Evolutionary conservation across 768 basidiomycete species (phyloP).

Genomic region (Russula earlei): DNA sequence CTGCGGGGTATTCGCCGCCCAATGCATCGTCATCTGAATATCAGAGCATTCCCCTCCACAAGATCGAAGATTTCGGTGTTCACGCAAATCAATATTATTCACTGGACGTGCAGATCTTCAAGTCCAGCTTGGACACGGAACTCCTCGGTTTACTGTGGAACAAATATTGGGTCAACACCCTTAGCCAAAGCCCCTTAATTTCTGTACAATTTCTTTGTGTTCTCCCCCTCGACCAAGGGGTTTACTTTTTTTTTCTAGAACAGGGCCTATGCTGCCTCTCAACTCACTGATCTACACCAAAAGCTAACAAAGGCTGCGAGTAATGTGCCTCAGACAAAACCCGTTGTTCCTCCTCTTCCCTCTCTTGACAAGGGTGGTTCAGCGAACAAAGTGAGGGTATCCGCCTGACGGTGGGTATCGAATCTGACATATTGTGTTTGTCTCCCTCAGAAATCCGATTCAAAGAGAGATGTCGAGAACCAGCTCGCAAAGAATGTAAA

Average conservation of each 20-base stretch:
- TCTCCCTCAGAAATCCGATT: constrained; percentile 45
- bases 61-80: constrained; percentile 99
- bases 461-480: constrained; percentile 77
- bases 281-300: constrained; percentile 81
- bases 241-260: constrained; percentile 47
- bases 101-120: constrained; percentile 92
- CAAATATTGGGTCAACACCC: constrained; percentile 98
- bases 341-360: constrained; percentile 37
- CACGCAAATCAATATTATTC: constrained; percentile 96
- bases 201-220: constrained; percentile 45
- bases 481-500: constrained; percentile 82
- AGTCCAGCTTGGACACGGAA: constrained; percentile 79
- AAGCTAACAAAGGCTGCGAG: constrained; percentile 72
- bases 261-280: constrained; percentile 86
- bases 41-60: constrained; percentile 91
- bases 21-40: constrained; percentile 66
- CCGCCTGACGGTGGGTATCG: not conserved
- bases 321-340: constrained; percentile 46
- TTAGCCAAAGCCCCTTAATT: constrained; percentile 87
- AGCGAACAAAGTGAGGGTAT: constrained; percentile 34
- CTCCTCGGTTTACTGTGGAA: constrained; percentile 92
- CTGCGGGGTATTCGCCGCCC: constrained; percentile 87
- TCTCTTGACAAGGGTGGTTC: constrained; percentile 39
- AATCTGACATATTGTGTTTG: not conserved
- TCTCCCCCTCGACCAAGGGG: not conserved